Evolutionary conservation across 164 flowering plant genomes (phyloP).

Genomic region (Macadamia tetraphylla): DNA sequence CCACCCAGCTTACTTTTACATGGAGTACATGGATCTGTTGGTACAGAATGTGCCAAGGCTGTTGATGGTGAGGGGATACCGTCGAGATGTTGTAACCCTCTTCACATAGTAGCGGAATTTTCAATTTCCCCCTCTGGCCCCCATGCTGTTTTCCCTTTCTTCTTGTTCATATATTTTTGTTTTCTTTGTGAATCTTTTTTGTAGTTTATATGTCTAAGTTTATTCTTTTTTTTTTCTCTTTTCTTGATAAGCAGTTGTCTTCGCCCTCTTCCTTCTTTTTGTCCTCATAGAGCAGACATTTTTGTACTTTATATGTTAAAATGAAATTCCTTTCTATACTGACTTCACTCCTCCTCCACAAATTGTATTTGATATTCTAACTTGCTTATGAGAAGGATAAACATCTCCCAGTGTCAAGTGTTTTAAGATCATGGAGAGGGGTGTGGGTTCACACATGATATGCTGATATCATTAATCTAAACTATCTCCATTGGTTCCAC

Average conservation of each 20-base stretch:
- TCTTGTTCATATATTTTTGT: background rate
- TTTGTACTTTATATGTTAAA: too few species aligned
- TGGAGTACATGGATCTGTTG: slow-evolving; percentile 97
- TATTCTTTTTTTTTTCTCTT: background rate
- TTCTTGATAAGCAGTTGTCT: background rate
- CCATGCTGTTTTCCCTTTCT: background rate
- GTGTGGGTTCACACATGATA: too few species aligned
- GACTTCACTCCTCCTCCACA: too few species aligned
- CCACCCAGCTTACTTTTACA: slow-evolving; percentile 91
- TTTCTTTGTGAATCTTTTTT: background rate
- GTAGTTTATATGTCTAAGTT: background rate
- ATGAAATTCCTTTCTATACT: too few species aligned
- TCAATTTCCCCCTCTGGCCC: background rate
- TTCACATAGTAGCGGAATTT: slow-evolving; percentile 57
- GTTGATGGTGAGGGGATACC: slow-evolving; percentile 89
- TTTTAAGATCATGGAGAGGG: too few species aligned
- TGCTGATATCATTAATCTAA: too few species aligned
- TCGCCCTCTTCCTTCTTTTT: background rate
- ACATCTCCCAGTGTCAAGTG: too few species aligned
- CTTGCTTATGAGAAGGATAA: too few species aligned
- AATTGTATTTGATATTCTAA: too few species aligned
- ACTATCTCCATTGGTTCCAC: too few species aligned
- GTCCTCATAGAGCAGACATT: too few species aligned
- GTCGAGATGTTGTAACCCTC: slow-evolving; percentile 91
- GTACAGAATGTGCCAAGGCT: slow-evolving; percentile 92